These are phyloP conservation scores for Backusella liffmaniae DNA, from an alignment of 192 early-diverging fungal species.

Conservation along the genomic window DNA sequence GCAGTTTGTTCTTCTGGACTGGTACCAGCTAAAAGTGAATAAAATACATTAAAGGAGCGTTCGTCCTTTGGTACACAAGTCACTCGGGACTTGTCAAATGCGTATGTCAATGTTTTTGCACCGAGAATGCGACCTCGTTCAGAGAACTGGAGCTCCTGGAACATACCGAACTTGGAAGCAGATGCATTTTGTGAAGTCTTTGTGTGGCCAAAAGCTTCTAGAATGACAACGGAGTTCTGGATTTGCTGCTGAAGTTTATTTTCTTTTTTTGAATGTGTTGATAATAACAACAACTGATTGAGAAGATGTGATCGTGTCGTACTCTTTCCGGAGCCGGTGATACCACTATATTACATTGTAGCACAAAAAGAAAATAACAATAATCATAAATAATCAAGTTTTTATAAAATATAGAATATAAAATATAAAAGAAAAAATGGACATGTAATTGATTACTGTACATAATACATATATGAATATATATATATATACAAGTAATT, in stretches of 20 bases:
- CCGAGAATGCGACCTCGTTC: slow-evolving; percentile 82
- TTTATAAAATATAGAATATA: neutral
- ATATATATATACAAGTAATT: slow-evolving; percentile 1
- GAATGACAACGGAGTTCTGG: slow-evolving; percentile 64
- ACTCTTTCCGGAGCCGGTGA: slow-evolving; percentile 86
- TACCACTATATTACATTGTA: slow-evolving; percentile 59
- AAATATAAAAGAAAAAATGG: neutral
- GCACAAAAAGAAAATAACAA: neutral
- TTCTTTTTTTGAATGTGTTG: slow-evolving; percentile 75
- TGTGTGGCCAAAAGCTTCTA: slow-evolving; percentile 81
- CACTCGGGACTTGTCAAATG: slow-evolving; percentile 62
- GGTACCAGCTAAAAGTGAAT: slow-evolving; percentile 77
- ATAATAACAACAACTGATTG: slow-evolving; percentile 73
- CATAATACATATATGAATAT: slow-evolving; percentile 1
- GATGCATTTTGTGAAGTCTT: slow-evolving; percentile 62
- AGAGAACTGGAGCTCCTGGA: slow-evolving; percentile 89
- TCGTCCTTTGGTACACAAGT: slow-evolving; percentile 64
- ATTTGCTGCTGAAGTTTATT: slow-evolving; percentile 69
- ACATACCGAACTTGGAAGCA: slow-evolving; percentile 79
- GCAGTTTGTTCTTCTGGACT: slow-evolving; percentile 60
- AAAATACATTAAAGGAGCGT: slow-evolving; percentile 76
- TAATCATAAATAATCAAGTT: neutral
- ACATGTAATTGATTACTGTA: neutral
- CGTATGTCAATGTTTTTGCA: slow-evolving; percentile 74
- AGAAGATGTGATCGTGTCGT: slow-evolving; percentile 64